Percentiles rank a stretch among this genome's conserved stretches.
These are phyloP conservation scores for Microascus cirrosus DNA, from an alignment of 2,329 filamentous ascomycete genomes.

Conservation along the genomic window DNA sequence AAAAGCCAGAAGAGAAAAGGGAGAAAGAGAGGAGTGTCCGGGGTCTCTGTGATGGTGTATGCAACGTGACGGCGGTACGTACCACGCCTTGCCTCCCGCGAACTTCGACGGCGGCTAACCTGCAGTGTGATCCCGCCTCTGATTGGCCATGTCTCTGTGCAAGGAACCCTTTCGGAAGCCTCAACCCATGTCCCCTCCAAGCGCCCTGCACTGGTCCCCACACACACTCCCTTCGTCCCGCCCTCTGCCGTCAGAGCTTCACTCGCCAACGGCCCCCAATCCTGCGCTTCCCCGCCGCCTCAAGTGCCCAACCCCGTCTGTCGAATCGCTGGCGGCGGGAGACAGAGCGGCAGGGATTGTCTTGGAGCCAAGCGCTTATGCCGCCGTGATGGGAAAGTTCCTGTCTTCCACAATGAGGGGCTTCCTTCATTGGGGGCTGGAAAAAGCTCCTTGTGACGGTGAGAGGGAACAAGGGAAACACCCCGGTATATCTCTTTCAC, in stretches of 20 bases:
- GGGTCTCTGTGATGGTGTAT: too few relatives aligned
- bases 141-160: constrained; percentile 13
- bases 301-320: too few relatives aligned
- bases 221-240: not conserved
- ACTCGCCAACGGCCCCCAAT: too few relatives aligned
- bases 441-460: not conserved
- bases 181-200: constrained; percentile 4
- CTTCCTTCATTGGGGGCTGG: not conserved
- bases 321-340: too few relatives aligned
- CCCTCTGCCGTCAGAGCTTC: not conserved
- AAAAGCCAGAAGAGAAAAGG: too few relatives aligned
- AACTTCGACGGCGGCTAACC: constrained; percentile 3
- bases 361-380: too few relatives aligned
- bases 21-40: too few relatives aligned
- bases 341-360: too few relatives aligned
- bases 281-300: too few relatives aligned
- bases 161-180: constrained; percentile 5
- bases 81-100: too few relatives aligned
- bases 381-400: not conserved
- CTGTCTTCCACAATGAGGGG: not conserved
- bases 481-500: not conserved
- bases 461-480: not conserved
- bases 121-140: constrained; percentile 19
- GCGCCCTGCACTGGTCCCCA: not conserved
- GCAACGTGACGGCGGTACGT: too few relatives aligned